Evolutionary conservation across 116 monocot genomes (phyloP), one percentile per base, ranked within the genome.

Genomic region (Cymodocea nodosa): DNA sequence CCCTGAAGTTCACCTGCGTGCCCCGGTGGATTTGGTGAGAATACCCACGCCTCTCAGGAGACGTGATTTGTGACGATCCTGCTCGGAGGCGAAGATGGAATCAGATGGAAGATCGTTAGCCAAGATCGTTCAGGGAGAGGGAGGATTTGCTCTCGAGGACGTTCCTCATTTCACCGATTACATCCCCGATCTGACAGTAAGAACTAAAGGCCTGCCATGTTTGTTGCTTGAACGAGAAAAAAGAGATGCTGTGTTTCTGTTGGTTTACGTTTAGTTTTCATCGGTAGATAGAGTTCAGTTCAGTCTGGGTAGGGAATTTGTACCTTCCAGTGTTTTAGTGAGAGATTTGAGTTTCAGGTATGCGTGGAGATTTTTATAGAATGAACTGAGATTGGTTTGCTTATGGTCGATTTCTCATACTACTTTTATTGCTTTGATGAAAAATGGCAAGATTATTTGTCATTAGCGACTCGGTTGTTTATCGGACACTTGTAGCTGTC

Each of bases 131-230:
- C 20, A 34, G 1, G 91, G 87, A 4, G 91, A 84, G 9, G 70
- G 51, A 17, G 87, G 91, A 2, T 91, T 78, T 53, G 78, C 80
- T 25, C 76, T 87, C 18, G 87, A 91, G 66, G 91, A 91, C 63
- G 91, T 91, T 15, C 91, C 91, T 0, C 91, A 87, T 52, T 69
- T 91, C 53, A 69, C 74, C 35, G 91, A 87, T 69, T 87, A 84
- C 68, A 75, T 91, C 14, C 72, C 71, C 9, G 62, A 74, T 44
- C 75, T 91, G 20, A 78, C 71, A 37, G 90, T 90, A 71, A 30
- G 30, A 30, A 30, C 30, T 30, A 3, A 30, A 30, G 30, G 30
- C 30, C 30, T 30, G 30, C 30, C 30, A 30, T 30, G 30, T 30
- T 30, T 1, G 1, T 30, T 30, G 30, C n/a, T n/a, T 30, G 30